A percentile compares a stretch with the other conserved stretches of the same genome.
Conservation (phyloP, 73 alveolate species). For the Blepharisma stoltei region DNA sequence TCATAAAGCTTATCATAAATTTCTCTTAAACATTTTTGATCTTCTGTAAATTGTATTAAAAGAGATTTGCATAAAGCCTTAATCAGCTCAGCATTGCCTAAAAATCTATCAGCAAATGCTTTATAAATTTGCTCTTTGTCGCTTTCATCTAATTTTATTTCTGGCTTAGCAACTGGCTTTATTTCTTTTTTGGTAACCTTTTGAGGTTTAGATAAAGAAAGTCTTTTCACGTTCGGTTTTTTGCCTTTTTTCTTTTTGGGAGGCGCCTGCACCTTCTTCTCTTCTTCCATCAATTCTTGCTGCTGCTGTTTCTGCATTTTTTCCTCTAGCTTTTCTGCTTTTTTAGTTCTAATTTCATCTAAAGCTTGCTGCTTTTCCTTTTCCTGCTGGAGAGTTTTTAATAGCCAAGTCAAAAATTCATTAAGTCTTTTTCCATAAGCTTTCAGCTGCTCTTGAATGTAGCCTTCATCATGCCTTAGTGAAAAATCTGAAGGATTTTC, state of each 20-base stretch:
- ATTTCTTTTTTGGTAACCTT: background rate
- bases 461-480: background rate
- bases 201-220: constrained; percentile 9
- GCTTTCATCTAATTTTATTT: background rate
- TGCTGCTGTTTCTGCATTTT: constrained; percentile 26
- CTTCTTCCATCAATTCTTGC: constrained; percentile 32
- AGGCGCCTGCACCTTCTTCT: background rate
- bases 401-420: constrained; percentile 53
- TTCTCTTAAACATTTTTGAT: background rate
- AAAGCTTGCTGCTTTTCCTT: constrained; percentile 31
- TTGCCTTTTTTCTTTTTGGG: background rate
- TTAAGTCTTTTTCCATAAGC: constrained; percentile 40
- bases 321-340: constrained; percentile 19
- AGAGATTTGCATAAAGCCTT: constrained; percentile 17
- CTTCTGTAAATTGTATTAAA: background rate
- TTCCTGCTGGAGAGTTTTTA: constrained; percentile 44
- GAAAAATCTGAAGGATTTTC: background rate
- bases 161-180: constrained; percentile 12
- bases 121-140: constrained; percentile 2
- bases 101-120: background rate
- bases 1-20: background rate
- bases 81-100: background rate
- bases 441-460: constrained; percentile 33
- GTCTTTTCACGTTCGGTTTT: constrained; percentile 6
- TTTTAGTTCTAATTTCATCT: constrained; percentile 32